A percentile compares a stretch with the other conserved stretches of the same genome.
These are phyloP conservation scores for Boletus sensibilis DNA, from an alignment of 768 basidiomycete genomes.

Conservation along the genomic window DNA sequence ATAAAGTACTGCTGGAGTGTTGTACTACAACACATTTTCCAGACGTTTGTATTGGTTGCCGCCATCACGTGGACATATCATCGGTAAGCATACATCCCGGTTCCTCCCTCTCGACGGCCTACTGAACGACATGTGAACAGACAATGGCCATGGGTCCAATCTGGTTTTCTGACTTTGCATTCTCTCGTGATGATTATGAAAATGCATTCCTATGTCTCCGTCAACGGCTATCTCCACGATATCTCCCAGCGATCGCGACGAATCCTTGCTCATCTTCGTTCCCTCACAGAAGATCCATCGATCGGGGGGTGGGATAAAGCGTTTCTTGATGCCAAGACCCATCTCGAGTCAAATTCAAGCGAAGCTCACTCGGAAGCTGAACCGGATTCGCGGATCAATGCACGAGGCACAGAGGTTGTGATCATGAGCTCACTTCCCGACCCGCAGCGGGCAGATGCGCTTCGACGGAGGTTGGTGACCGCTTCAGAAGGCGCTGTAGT, in stretches of 20 bases:
- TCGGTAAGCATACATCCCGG: conserved; percentile 42
- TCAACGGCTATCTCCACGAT: conserved; percentile 79
- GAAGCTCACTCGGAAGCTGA: conserved; percentile 15
- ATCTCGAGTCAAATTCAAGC: conserved; percentile 33
- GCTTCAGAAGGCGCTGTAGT: conserved; percentile 21
- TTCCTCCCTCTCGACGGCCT: background rate
- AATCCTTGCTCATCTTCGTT: conserved; percentile 45
- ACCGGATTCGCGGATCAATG: conserved; percentile 32
- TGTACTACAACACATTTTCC: conserved; percentile 76
- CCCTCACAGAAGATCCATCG: conserved; percentile 39
- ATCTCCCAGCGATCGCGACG: conserved; percentile 46
- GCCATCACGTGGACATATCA: conserved; percentile 92
- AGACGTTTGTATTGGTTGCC: conserved; percentile 66
- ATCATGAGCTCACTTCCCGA: conserved; percentile 53
- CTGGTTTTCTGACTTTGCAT: conserved; percentile 85
- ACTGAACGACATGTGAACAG: conserved; percentile 37
- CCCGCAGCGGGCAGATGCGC: conserved; percentile 46
- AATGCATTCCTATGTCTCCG: conserved; percentile 90
- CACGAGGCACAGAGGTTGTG: conserved; percentile 47
- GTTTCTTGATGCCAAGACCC: conserved; percentile 44
- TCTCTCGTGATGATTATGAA: conserved; percentile 92
- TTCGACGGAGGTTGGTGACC: conserved; percentile 57
- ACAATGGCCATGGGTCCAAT: conserved; percentile 98
- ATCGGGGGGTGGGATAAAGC: conserved; percentile 72
- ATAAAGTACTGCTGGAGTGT: conserved; percentile 77